Base-by-base conservation (phyloP, 2,329 filamentous ascomycete genomes). In the Xylaria sp. region DNA sequence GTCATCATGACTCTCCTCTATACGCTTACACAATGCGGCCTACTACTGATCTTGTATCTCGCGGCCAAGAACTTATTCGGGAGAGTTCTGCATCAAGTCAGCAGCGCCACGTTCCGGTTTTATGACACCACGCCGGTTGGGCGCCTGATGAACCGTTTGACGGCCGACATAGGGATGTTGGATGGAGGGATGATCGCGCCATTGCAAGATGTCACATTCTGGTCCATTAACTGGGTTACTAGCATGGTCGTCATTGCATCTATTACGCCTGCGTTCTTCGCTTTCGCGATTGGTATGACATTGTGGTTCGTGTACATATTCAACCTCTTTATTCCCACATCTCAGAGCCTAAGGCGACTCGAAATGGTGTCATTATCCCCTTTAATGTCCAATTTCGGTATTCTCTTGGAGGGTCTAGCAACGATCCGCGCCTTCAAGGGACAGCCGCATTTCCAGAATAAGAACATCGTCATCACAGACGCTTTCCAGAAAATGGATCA, bases 401-500 rank as follows among this genome's bases (percentile, higher is more conserved):
- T 94, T 27, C 86, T 97, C 50, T 85, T 97, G 1, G 92, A 97
- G 68, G 94, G 94, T 0, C 82, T 98, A 8, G 93, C 92, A 0
- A 97, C 94, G 0, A 93, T 98, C 24, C 89, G 93, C 51, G 93
- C 94, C 0, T 95, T 97, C 77, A 89, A 87, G 57, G 93, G 91
- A 0, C 91, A 97, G 73, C 82, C 86, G 3, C 89, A 92, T 61
- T 97, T 97, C 75, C 93, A 97, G 76, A 87, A 90, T 69, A 87
- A 90, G 59, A 93, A 97, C 61, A 90, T 98, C 39, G 83, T 86
- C 1, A 93, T 94, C 0, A 93, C 94, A 0, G 94, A 97, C 76
- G 89, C 90, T 19, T 97, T 97, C 77, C 94, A 97, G 78, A 93
- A 93, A 77, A 96, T 97, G 86, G 94, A 98, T 75, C 94, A 98